A percentile compares a stretch with the other conserved stretches of the same genome.
Conservation (phyloP, 2,329 filamentous ascomycete species). For the Colletotrichum tropicale region DNA sequence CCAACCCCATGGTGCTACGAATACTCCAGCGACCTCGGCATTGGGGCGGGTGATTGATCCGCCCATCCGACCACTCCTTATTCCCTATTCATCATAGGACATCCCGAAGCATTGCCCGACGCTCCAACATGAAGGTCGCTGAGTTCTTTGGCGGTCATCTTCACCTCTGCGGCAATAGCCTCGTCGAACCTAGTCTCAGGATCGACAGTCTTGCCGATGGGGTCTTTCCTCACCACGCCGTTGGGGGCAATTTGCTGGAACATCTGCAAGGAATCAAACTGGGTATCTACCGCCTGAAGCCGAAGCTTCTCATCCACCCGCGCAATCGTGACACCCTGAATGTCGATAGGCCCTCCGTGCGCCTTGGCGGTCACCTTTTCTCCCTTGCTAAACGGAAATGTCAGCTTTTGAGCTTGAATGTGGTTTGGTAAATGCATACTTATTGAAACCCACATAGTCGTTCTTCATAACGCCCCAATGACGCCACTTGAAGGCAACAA, state of each 20-base stretch:
- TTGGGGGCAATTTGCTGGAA: constrained; percentile 61
- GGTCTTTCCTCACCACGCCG: constrained; percentile 7
- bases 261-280: constrained; percentile 71
- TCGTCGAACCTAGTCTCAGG: constrained; percentile 10
- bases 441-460: constrained; percentile 68
- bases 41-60: neutral
- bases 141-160: neutral
- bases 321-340: constrained; percentile 67
- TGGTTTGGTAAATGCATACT: constrained; percentile 46
- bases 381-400: constrained; percentile 49
- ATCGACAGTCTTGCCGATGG: neutral
- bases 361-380: constrained; percentile 67
- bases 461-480: constrained; percentile 73
- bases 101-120: neutral
- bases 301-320: constrained; percentile 65
- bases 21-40: neutral
- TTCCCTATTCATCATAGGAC: constrained; percentile 18
- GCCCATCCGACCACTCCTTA: neutral
- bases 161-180: neutral
- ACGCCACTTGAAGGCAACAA: constrained; percentile 68
- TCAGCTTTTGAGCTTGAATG: neutral
- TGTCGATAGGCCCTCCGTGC: constrained; percentile 65
- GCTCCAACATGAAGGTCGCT: neutral
- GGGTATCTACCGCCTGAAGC: constrained; percentile 64
- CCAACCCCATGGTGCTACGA: neutral